Conservation (phyloP, 2,329 filamentous ascomycete species). For the Rhexocercosporidium sp. region DNA sequence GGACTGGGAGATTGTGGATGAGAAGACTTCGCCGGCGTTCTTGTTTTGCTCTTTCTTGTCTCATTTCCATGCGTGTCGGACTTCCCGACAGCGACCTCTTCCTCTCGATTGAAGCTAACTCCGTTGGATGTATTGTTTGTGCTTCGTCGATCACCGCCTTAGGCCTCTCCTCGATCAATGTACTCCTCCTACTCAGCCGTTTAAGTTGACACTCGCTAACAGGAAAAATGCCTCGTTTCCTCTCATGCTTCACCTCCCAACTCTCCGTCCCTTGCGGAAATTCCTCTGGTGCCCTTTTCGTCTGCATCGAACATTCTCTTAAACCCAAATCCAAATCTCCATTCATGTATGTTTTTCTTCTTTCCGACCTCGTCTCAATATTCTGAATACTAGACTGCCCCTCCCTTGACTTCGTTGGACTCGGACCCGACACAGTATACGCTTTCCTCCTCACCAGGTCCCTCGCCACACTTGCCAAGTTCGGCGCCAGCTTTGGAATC, state of each 20-base stretch:
- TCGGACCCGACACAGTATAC: conserved; percentile 24
- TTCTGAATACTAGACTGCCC: neutral
- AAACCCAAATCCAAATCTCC: conserved; percentile 11
- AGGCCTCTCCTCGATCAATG: neutral
- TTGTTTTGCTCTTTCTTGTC: neutral
- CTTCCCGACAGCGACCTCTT: neutral
- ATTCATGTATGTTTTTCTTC: conserved; percentile 25
- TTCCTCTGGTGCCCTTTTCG: neutral
- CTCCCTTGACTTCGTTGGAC: neutral
- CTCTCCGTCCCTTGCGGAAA: neutral
- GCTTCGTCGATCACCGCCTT: no score
- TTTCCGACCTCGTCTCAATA: conserved; percentile 17
- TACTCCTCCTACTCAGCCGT: neutral
- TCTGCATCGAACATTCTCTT: neutral
- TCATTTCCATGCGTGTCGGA: neutral
- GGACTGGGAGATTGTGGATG: neutral
- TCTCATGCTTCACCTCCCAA: neutral
- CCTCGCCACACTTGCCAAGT: conserved; percentile 15
- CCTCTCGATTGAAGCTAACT: neutral
- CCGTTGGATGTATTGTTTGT: neutral
- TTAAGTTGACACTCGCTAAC: neutral
- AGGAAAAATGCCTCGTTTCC: neutral
- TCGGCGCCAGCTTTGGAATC: conserved; percentile 10
- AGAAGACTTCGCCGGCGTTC: neutral
- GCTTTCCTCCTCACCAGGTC: conserved; percentile 24